A percentile compares a stretch with the other conserved stretches of the same genome.
These are phyloP conservation scores for Ascochyta lentis DNA, from an alignment of 2,329 filamentous ascomycete genomes.

Conservation along the genomic window DNA sequence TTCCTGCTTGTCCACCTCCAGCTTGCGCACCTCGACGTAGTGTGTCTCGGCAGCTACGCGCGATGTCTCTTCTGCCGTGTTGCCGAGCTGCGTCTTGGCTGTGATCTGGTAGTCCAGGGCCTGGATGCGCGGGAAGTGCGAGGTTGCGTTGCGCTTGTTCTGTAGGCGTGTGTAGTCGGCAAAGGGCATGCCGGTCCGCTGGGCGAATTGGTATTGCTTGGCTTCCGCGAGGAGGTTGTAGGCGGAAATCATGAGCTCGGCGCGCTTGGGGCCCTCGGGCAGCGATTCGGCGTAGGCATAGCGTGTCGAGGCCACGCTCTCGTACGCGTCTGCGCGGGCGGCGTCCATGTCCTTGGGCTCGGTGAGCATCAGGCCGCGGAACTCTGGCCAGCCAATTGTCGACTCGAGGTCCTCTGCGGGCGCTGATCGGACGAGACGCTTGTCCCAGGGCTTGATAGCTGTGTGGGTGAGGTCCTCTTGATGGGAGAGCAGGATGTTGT, in stretches of 20 bases:
- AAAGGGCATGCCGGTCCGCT: conserved; percentile 29
- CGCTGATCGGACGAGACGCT: conserved; percentile 23
- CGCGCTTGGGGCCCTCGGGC: conserved; percentile 26
- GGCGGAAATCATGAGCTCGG: conserved; percentile 30
- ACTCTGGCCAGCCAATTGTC: conserved; percentile 37
- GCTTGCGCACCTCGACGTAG: conserved; percentile 21
- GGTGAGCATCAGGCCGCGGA: conserved; percentile 32
- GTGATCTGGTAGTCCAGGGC: conserved; percentile 28
- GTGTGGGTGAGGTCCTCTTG: conserved; percentile 39
- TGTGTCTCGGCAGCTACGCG: conserved; percentile 20
- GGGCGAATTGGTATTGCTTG: conserved; percentile 32
- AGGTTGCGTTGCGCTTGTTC: background rate
- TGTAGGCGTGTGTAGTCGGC: conserved; percentile 19
- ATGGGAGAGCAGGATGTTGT: conserved; percentile 66
- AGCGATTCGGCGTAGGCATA: conserved; percentile 32
- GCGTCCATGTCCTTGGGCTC: conserved; percentile 28
- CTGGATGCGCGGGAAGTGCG: conserved; percentile 25
- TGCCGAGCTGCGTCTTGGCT: conserved; percentile 24
- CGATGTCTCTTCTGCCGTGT: conserved; percentile 19
- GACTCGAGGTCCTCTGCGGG: conserved; percentile 32
- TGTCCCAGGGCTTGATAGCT: conserved; percentile 30
- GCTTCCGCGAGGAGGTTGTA: conserved; percentile 41
- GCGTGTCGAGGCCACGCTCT: conserved; percentile 31
- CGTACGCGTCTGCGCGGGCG: conserved; percentile 34
- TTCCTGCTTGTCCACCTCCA: conserved; percentile 27